A percentile compares a stretch with the other conserved stretches of the same genome.
Evolutionary conservation across 805 yeast genomes (phyloP).

Genomic region (Nakazawaea molendinolei): DNA sequence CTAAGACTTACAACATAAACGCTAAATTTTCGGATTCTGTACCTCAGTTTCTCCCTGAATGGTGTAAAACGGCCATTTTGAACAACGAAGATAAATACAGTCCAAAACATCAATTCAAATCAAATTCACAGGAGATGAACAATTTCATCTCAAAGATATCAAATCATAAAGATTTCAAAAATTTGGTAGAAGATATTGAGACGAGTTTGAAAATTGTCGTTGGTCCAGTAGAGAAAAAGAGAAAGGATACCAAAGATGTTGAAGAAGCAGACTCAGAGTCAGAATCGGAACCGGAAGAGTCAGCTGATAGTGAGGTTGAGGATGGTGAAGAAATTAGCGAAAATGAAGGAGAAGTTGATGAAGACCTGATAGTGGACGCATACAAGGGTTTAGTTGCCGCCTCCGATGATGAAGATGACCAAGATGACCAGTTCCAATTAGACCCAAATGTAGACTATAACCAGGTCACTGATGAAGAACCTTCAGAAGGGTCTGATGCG

Average conservation of each 20-base stretch:
- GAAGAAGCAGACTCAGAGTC: slow-evolving; percentile 20
- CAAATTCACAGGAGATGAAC: slow-evolving; percentile 34
- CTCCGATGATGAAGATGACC: slow-evolving; percentile 37
- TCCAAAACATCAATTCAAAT: slow-evolving; percentile 41
- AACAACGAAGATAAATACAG: slow-evolving; percentile 29
- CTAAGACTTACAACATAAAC: slow-evolving; percentile 20
- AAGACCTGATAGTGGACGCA: slow-evolving; percentile 17
- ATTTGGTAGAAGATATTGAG: slow-evolving; percentile 20
- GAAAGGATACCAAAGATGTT: slow-evolving; percentile 14
- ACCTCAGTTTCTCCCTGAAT: slow-evolving; percentile 29
- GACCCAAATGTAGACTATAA: slow-evolving; percentile 41
- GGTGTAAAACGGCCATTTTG: slow-evolving; percentile 23
- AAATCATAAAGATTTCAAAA: slow-evolving; percentile 36
- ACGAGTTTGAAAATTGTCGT: slow-evolving; percentile 19
- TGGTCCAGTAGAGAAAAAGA: slow-evolving; percentile 21
- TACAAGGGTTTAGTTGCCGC: slow-evolving; percentile 36
- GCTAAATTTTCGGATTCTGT: slow-evolving; percentile 26
- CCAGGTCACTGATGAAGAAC: slow-evolving; percentile 62
- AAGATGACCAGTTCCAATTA: slow-evolving; percentile 19
- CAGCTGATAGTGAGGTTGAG: slow-evolving; percentile 16
- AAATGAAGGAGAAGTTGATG: slow-evolving; percentile 17
- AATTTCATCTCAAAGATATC: slow-evolving; percentile 40
- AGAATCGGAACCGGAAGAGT: slow-evolving; percentile 21
- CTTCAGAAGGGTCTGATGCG: slow-evolving; percentile 27
- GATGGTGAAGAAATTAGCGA: slow-evolving; percentile 14